phyloP scores from a whole-genome alignment of 176 grass and related monocot genomes.

The Carex scoparia region DNA sequence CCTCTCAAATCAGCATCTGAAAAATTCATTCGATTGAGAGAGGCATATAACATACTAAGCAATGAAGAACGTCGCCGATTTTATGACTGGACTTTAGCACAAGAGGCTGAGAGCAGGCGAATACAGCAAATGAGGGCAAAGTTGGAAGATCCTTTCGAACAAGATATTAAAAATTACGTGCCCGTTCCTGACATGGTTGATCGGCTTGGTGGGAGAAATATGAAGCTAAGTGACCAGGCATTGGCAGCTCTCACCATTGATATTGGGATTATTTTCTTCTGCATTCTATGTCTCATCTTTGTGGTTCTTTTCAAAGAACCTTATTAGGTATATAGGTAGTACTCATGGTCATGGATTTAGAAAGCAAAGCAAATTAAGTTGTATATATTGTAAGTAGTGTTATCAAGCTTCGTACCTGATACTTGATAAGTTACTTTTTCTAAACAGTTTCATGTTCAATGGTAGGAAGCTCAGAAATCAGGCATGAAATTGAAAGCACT shows the following conservation, averaged over 20 bases:
- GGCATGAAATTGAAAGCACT: not conserved
- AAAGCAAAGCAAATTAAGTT: not conserved
- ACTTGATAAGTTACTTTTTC: not conserved
- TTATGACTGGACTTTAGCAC: constrained; percentile 93
- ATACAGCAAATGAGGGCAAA: constrained; percentile 61
- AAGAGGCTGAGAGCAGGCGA: constrained; percentile 81
- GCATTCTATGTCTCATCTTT: constrained; percentile 55
- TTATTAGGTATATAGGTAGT: constrained; percentile 25
- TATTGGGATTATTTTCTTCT: constrained; percentile 58
- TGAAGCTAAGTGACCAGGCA: constrained; percentile 87
- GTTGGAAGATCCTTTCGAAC: constrained; percentile 78
- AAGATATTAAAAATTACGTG: constrained; percentile 48
- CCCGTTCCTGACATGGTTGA: constrained; percentile 78
- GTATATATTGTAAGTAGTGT: not conserved
- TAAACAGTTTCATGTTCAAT: not conserved
- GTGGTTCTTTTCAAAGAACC: constrained; percentile 68
- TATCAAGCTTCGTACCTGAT: not conserved
- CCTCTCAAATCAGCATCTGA: constrained; percentile 68
- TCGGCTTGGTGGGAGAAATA: constrained; percentile 77
- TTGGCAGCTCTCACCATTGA: constrained; percentile 75
- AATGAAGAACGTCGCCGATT: constrained; percentile 61
- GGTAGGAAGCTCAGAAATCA: not conserved
- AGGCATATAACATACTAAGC: constrained; percentile 87
- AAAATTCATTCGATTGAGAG: constrained; percentile 78
- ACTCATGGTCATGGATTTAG: not conserved